Evolutionary conservation across 1,284 basidiomycete genomes (phyloP), one percentile per base, ranked within the genome.

Genomic region (Microbotryum violaceum): DNA sequence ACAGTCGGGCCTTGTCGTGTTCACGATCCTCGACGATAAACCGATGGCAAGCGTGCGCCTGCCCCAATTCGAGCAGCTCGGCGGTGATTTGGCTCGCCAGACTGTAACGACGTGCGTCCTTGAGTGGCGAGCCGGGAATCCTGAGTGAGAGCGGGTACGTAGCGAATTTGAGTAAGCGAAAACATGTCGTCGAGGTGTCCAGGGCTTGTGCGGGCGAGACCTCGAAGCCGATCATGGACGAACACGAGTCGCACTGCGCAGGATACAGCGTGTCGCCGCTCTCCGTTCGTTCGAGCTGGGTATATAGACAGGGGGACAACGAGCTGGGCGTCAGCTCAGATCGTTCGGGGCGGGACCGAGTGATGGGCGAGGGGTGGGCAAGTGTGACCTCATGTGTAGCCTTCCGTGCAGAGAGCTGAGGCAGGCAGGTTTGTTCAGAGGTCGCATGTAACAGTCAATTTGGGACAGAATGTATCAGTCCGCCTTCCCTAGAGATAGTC

Each of bases 41-140:
- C 8, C 90, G 85, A 75, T 92, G 89, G 0, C 87, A 86, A 3
- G 90, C 91, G 73, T 93, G 90, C 1, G 91, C 89, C 58, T 87
- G 85, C 2, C 88, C 85, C 59, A 88, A 84, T 72, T 92, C 91
- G 50, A 82, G 81, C 87, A 93, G 88, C 71, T 92, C 89, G 65
- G 88, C 84, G 20, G 69, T 65, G 20, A 72, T 18, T 45, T 68
- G 63, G 21, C 29, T 52, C 9, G 65, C 48, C 20, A 72, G 62
- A 23, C 62, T 58, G 50, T 61, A 64, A 12, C 58, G 44, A 2
- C 56, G 56, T 6, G 49, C n/a, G 48, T 18, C 44, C 37, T 14
- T 21, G 1, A 48, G 21, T n/a, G 51, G 12, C 20, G 55, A n/a
- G 1, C 53, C 33, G 16, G 55, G 23, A n/a, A 53, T 23, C 1